Evolutionary conservation across 139 green algal genomes (phyloP), one percentile per base, ranked within the genome.

Genomic region (Nannochloris sp.): DNA sequence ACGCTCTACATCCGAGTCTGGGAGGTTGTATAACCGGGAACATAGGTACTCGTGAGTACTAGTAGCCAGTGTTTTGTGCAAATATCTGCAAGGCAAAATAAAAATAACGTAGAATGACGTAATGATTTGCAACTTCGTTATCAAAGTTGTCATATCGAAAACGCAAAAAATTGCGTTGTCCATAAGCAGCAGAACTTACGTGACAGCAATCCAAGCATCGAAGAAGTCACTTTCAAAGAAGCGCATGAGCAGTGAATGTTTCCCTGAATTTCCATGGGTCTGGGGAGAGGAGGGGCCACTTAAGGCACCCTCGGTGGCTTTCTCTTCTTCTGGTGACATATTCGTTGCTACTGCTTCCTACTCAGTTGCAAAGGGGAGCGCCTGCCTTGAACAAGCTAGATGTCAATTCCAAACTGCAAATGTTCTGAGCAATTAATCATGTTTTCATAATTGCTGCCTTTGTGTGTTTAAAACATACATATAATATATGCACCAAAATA

Each of bases 31-130:
- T 45, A 97, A 71, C 29, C 88, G 78, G 44, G 90, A 90, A 78
- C 90, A 97, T 23, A 97, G 67, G 61, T 96, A 96, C 55, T 97
- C 90, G 19, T 90, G 81, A 25, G 95, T 83, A 1, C 81, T 87
- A 14, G 74, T 71, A 6, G 81, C 68, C 1, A 74, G 77, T 51
- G 65, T 83, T 61, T 85, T 87, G 74, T 86, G 90, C 10, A 98
- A 61, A 64, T 96, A 95, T 36, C 85, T 93, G 78, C 33, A 42
- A 35, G 4, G 29, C 53, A 60, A 30, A 35, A 51, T 23, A 19
- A 29, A 10, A 58, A 51, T 51, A 51, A 51, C n/a, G n/a, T n/a
- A n/a, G n/a, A n/a, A n/a, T n/a, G n/a, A 51, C 19, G 19, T 51
- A 51, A 19, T 51, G 42, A n/a, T n/a, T n/a, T n/a, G n/a, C n/a